These are phyloP conservation scores for Skeletonema potamos DNA, from an alignment of 108 stramenopile genomes.

Conservation along the genomic window DNA sequence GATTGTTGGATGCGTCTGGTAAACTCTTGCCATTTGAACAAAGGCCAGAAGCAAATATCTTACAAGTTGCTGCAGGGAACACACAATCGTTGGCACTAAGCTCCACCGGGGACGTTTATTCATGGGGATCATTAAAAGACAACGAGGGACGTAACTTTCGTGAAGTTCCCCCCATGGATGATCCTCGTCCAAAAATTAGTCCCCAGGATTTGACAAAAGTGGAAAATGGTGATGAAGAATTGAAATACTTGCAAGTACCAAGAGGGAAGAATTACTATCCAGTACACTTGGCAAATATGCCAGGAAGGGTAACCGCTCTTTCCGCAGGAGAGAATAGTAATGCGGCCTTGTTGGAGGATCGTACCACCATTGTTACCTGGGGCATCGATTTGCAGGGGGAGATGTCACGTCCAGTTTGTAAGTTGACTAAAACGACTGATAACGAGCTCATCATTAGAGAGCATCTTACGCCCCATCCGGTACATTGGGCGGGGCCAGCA, in stretches of 20 bases:
- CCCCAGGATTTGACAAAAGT: slow-evolving; percentile 22
- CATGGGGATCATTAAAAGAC: slow-evolving; percentile 74
- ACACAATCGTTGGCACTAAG: slow-evolving; percentile 70
- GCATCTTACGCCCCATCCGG: slow-evolving; percentile 59
- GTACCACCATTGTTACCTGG: slow-evolving; percentile 62
- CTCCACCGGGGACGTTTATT: slow-evolving; percentile 60
- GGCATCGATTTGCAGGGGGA: slow-evolving; percentile 50
- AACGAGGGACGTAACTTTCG: slow-evolving; percentile 59
- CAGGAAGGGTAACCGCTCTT: slow-evolving; percentile 38
- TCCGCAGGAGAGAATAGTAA: slow-evolving; percentile 45
- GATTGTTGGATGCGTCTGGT: not conserved
- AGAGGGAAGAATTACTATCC: slow-evolving; percentile 33
- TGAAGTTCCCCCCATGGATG: slow-evolving; percentile 33
- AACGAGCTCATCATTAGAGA: slow-evolving; percentile 34
- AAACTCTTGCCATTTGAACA: not conserved
- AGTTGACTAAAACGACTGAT: slow-evolving; percentile 21
- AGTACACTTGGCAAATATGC: slow-evolving; percentile 34
- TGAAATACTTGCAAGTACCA: slow-evolving; percentile 7
- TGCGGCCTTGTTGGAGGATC: slow-evolving; percentile 68
- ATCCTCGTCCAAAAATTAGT: slow-evolving; percentile 20
- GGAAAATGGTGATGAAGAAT: slow-evolving; percentile 16
- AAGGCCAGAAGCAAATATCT: slow-evolving; percentile 42
- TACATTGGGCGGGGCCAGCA: slow-evolving; percentile 23
- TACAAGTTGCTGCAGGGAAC: slow-evolving; percentile 76
- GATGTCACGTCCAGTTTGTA: slow-evolving; percentile 27